These are phyloP conservation scores for Russula lepida DNA, from an alignment of 768 basidiomycete species.

Conservation along the genomic window DNA sequence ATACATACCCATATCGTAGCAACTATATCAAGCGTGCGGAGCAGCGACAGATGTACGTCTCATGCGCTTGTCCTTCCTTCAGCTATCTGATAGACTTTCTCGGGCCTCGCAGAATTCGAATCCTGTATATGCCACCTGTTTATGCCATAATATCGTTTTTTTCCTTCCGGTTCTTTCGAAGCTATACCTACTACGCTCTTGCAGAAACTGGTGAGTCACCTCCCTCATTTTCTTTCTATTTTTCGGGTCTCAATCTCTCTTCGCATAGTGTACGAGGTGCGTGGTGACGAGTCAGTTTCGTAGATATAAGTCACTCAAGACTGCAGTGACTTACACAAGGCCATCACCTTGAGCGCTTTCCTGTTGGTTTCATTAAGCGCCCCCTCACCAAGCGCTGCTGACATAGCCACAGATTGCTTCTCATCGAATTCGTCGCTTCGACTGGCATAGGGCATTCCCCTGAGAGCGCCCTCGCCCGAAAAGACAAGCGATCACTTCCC, in stretches of 20 bases:
- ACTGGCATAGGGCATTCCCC: slow-evolving; percentile 56
- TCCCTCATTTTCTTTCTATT: slow-evolving; percentile 25
- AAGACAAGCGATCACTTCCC: slow-evolving; percentile 69
- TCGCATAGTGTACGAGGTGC: slow-evolving; percentile 56
- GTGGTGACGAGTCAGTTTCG: background rate
- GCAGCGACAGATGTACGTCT: slow-evolving; percentile 68
- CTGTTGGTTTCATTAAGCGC: slow-evolving; percentile 41
- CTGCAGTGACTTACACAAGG: slow-evolving; percentile 36
- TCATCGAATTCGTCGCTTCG: slow-evolving; percentile 78
- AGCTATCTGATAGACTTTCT: background rate
- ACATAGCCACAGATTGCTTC: slow-evolving; percentile 45
- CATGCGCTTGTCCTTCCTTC: background rate
- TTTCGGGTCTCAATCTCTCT: slow-evolving; percentile 25
- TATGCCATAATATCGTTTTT: slow-evolving; percentile 80
- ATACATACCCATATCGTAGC: slow-evolving; percentile 29
- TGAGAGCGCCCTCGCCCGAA: slow-evolving; percentile 60
- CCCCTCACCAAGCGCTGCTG: background rate
- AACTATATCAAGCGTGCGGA: slow-evolving; percentile 63
- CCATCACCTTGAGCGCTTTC: slow-evolving; percentile 80
- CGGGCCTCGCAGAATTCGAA: slow-evolving; percentile 45
- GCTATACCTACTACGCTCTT: slow-evolving; percentile 58
- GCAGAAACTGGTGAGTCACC: slow-evolving; percentile 38
- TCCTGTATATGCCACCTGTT: slow-evolving; percentile 77
- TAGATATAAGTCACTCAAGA: background rate
- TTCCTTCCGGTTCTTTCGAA: slow-evolving; percentile 75